These are phyloP conservation scores for Zopfochytrium polystomum DNA, from an alignment of 371 early-diverging fungal species.

Conservation along the genomic window DNA sequence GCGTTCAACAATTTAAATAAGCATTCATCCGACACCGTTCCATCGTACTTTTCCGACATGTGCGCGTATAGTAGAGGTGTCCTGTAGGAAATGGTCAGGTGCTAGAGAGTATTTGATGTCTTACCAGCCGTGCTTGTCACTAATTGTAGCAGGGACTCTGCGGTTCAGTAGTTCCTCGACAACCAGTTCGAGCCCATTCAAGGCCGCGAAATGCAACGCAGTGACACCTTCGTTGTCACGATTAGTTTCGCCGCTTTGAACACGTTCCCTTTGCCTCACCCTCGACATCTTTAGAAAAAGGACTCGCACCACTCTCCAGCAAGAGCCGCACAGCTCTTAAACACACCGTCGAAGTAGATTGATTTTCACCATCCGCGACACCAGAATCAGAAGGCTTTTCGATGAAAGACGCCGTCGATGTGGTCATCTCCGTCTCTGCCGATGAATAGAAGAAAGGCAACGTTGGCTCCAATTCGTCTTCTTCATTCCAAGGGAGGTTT, in stretches of 20 bases:
- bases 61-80: constrained; percentile 28
- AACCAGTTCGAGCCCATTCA: constrained; percentile 13
- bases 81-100: background rate
- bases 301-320: background rate
- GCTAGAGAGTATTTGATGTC: background rate
- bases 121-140: constrained; percentile 22
- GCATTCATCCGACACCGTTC: constrained; percentile 21
- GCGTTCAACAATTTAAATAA: constrained; percentile 16
- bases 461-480: background rate
- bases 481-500: constrained; percentile 18
- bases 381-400: background rate
- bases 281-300: background rate
- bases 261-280: background rate
- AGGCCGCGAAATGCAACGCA: constrained; percentile 19
- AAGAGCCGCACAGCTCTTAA: background rate
- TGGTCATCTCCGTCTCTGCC: background rate
- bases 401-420: background rate
- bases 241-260: background rate
- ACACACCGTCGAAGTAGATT: background rate
- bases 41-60: constrained; percentile 8
- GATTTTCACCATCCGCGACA: background rate
- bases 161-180: constrained; percentile 8
- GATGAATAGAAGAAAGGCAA: no score
- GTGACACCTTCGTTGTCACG: constrained; percentile 10
- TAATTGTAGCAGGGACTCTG: constrained; percentile 11